Evolutionary conservation across 2,329 filamentous ascomycete species (phyloP), one percentile per base, ranked within the genome.

Genomic region (Fusarium goolgardi): DNA sequence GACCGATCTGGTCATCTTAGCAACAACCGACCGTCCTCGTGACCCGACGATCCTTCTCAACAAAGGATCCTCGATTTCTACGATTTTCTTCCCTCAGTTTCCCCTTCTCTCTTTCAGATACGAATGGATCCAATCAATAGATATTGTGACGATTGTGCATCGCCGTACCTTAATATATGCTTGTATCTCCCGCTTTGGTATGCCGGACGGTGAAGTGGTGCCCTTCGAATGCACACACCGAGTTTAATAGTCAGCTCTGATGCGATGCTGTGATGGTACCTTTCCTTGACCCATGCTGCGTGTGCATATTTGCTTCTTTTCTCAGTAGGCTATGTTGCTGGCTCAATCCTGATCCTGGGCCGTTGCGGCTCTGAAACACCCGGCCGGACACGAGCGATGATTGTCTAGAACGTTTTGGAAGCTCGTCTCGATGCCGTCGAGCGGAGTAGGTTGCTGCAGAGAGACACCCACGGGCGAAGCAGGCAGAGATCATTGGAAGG

Each of bases 361-460:
- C 21, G 40, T 41, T 61, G 66, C 65, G 49, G 53, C 59, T 45
- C 41, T 46, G 45, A 40, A 39, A 54, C 47, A 63, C 53, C 45
- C 59, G 53, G 66, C 47, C 55, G 55, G 66, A 65, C 49, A 70
- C 66, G 55, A 58, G 69, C 55, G 55, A 68, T 39, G n/a, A 23
- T 45, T 45, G 56, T 68, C 65, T 58, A 71, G 69, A 70, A 60
- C 63, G 49, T 57, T 23, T 58, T 58, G 44, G 68, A 65, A 52
- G 35, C 41, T 39, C 20, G 41, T 27, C n/a, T 43, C 58, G 57
- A 61, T 64, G 64, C 47, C 43, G 49, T 21, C 43, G 53, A 44
- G 51, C 49, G 59, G 52, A 51, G 58, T 41, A 16, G 34, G 13
- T n/a, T 43, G 41, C 31, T 43, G 40, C 47, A 50, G 18, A 35